phyloP scores from a whole-genome alignment of 2,329 filamentous ascomycete species.

The Stachybotrys echinatus region DNA sequence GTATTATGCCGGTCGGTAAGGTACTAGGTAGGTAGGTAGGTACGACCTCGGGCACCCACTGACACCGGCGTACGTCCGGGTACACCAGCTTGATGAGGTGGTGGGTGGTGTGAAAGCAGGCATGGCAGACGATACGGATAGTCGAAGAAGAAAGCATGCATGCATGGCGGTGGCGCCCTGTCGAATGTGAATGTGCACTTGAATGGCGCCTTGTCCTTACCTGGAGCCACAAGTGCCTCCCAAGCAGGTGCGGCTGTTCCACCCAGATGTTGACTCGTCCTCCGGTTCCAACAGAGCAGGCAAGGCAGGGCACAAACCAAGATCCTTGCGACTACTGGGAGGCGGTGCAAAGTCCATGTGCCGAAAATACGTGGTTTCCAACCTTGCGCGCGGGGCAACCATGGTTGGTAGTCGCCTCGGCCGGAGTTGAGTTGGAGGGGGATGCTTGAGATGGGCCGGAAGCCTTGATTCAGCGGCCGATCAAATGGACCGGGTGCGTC shows the following conservation, averaged over 20 bases:
- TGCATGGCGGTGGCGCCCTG: no score
- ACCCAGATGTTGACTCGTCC: background rate
- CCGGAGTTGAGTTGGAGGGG: background rate
- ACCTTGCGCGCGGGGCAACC: background rate
- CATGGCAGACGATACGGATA: no score
- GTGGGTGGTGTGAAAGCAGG: no score
- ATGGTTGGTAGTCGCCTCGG: background rate
- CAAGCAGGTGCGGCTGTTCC: background rate
- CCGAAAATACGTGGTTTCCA: background rate
- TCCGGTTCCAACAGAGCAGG: background rate
- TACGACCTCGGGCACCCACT: no score
- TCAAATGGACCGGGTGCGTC: no score
- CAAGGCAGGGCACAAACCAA: background rate
- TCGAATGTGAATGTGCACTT: no score
- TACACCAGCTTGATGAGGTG: no score
- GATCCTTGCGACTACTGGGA: background rate
- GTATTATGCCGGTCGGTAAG: no score
- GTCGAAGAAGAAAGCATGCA: no score
- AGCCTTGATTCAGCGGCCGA: background rate
- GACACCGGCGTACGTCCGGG: no score
- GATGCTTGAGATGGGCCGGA: background rate
- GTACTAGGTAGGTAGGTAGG: no score
- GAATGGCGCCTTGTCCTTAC: no score
- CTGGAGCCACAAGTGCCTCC: background rate
- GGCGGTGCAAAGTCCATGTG: background rate